Evolutionary conservation across 495 filamentous ascomycete species (phyloP).

Genomic region (Diplogelasinospora grovesii): DNA sequence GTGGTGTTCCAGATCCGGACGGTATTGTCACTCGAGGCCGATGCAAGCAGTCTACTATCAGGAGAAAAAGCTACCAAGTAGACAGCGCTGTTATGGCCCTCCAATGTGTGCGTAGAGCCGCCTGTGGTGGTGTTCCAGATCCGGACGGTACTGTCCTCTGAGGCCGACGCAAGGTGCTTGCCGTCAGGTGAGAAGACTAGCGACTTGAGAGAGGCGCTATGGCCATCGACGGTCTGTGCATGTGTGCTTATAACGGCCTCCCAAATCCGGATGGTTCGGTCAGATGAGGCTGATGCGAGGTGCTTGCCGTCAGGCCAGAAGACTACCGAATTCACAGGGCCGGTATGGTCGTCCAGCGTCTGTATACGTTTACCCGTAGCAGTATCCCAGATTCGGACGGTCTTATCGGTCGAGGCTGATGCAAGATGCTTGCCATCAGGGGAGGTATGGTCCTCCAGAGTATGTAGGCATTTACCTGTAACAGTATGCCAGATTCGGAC

Average conservation of each 20-base stretch:
- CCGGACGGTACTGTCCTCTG: not conserved
- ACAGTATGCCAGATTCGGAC: not conserved
- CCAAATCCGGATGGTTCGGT: slow-evolving; percentile 32
- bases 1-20: no score
- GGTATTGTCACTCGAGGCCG: no score
- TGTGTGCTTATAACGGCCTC: slow-evolving; percentile 13
- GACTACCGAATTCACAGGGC: not conserved
- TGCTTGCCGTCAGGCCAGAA: slow-evolving; percentile 7
- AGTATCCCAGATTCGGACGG: not conserved
- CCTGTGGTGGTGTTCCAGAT: slow-evolving; percentile 1
- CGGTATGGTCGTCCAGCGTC: not conserved
- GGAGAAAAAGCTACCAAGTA: no score
- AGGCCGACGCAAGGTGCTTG: slow-evolving; percentile 5
- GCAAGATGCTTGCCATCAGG: slow-evolving; percentile 14
- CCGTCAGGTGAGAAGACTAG: slow-evolving; percentile 36
- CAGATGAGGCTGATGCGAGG: slow-evolving; percentile 23
- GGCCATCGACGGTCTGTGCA: not conserved
- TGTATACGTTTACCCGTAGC: not conserved
- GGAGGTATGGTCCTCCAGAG: not conserved
- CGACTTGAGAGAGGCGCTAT: slow-evolving; percentile 25
- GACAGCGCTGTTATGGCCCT: no score
- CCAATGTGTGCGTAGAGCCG: not conserved
- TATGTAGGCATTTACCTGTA: not conserved
- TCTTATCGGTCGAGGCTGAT: slow-evolving; percentile 3
- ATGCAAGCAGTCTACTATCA: no score